Percentiles rank a stretch among this genome's conserved stretches.
These are phyloP conservation scores for Penicillium sp. DNA, from an alignment of 2,329 filamentous ascomycete species.

Conservation along the genomic window DNA sequence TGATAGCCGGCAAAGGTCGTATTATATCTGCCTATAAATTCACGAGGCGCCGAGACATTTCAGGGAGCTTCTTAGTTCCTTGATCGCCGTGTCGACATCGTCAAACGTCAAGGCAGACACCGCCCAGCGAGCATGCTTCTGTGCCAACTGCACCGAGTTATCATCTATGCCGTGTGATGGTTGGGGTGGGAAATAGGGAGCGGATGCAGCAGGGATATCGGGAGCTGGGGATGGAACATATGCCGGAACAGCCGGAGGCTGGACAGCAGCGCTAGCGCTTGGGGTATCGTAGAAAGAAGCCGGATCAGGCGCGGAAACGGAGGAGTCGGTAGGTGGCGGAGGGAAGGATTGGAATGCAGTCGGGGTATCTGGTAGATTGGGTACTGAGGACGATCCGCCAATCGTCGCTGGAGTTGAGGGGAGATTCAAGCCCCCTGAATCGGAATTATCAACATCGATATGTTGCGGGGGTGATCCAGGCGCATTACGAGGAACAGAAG, in stretches of 20 bases:
- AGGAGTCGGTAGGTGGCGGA: slow-evolving; percentile 35
- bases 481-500: slow-evolving; percentile 26
- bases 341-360: slow-evolving; percentile 44
- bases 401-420: slow-evolving; percentile 42
- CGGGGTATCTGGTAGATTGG: slow-evolving; percentile 37
- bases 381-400: slow-evolving; percentile 27
- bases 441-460: slow-evolving; percentile 39
- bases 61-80: slow-evolving; percentile 76
- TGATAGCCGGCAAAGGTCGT: background rate
- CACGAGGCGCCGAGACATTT: slow-evolving; percentile 61
- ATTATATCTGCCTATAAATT: background rate
- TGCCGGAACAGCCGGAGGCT: slow-evolving; percentile 18
- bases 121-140: slow-evolving; percentile 96
- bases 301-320: slow-evolving; percentile 22
- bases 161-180: slow-evolving; percentile 56
- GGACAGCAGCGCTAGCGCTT: slow-evolving; percentile 16
- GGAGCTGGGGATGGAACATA: slow-evolving; percentile 16
- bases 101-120: slow-evolving; percentile 97
- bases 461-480: slow-evolving; percentile 26
- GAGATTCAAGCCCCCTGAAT: slow-evolving; percentile 34
- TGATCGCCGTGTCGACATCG: slow-evolving; percentile 84
- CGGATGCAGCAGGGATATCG: slow-evolving; percentile 28
- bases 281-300: slow-evolving; percentile 23
- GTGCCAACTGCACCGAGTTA: slow-evolving; percentile 73
- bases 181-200: slow-evolving; percentile 22